phyloP scores from a whole-genome alignment of 2,329 filamentous ascomycete species.

The Didymella sp. region DNA sequence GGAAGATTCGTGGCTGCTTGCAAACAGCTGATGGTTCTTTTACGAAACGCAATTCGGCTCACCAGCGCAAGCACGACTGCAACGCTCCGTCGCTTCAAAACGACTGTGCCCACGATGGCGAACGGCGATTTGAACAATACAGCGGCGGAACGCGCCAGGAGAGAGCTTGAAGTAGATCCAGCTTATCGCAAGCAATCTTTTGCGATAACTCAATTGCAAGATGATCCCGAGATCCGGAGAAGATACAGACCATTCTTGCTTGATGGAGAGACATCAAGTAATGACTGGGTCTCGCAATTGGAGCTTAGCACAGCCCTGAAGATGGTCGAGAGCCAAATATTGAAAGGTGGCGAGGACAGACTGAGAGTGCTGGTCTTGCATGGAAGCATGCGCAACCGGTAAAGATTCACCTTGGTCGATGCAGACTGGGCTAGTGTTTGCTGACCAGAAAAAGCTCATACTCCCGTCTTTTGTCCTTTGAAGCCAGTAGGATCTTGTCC shows the following conservation, averaged over 20 bases:
- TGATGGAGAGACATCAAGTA: conserved; percentile 42
- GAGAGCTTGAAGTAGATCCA: conserved; percentile 23
- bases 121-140: conserved; percentile 40
- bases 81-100: conserved; percentile 3
- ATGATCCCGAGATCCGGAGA: conserved; percentile 55
- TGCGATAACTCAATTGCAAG: conserved; percentile 55
- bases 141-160: conserved; percentile 24
- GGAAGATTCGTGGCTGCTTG: not conserved
- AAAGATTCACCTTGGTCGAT: conserved; percentile 28
- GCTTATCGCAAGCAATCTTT: conserved; percentile 43
- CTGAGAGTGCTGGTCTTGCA: conserved; percentile 67
- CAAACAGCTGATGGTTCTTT: conserved; percentile 4
- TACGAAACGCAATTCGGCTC: not conserved
- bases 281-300: conserved; percentile 64
- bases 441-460: conserved; percentile 58
- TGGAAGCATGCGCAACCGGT: conserved; percentile 62
- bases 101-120: conserved; percentile 3
- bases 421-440: not conserved
- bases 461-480: conserved; percentile 65
- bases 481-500: conserved; percentile 66
- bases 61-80: conserved; percentile 1
- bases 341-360: conserved; percentile 46
- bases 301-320: conserved; percentile 62
- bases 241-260: conserved; percentile 66
- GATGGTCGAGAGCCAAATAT: conserved; percentile 59